phyloP scores from a whole-genome alignment of 208 protist species.

The Wallacemonas rigidus region DNA sequence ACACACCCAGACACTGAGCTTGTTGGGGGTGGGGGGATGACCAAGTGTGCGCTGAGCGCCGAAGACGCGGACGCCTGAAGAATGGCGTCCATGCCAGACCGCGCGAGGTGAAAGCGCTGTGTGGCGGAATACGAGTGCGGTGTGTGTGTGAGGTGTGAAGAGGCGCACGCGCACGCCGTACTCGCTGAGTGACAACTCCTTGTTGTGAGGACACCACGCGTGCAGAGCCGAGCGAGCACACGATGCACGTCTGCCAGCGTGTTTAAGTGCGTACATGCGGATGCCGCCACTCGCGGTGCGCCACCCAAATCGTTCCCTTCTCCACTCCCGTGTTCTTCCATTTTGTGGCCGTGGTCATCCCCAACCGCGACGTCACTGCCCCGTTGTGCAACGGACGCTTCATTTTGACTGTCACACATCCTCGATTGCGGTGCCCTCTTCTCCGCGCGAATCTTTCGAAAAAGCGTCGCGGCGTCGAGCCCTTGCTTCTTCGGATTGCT shows the following conservation, averaged over 20 bases:
- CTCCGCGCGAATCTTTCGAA: background rate
- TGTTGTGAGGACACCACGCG: background rate
- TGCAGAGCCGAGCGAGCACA: background rate
- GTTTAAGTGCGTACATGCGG: too few relatives aligned
- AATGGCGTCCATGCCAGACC: background rate
- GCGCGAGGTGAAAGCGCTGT: background rate
- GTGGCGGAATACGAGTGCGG: background rate
- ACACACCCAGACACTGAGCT: too few relatives aligned
- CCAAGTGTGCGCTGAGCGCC: background rate
- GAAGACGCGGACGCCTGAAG: background rate
- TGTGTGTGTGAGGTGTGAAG: too few relatives aligned
- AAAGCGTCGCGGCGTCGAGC: background rate
- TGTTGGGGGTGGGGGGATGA: too few relatives aligned
- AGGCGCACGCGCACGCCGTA: too few relatives aligned
- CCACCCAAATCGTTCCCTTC: too few relatives aligned
- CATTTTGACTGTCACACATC: too few relatives aligned
- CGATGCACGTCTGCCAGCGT: background rate
- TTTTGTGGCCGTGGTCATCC: too few relatives aligned
- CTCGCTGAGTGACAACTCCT: background rate
- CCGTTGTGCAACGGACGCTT: background rate
- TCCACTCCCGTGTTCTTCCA: too few relatives aligned
- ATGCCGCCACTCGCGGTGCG: too few relatives aligned
- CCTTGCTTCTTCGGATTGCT: slow-evolving; percentile 11
- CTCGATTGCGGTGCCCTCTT: background rate
- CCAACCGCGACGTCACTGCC: background rate